Evolutionary conservation across 371 early-diverging fungal species (phyloP).

Genomic region (Amoeboaphelidium protococcarum): DNA sequence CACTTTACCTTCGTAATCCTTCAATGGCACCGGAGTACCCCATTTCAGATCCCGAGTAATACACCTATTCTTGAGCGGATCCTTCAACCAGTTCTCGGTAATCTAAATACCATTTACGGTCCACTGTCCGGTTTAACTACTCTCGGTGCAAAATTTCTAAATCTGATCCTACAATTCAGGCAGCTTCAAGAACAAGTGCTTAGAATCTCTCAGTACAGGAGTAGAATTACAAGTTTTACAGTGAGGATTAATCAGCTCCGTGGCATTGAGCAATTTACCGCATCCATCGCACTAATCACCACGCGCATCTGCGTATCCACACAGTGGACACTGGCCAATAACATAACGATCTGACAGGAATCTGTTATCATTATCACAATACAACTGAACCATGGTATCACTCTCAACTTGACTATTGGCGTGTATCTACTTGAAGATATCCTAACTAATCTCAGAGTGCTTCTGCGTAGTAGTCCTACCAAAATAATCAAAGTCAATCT

Average conservation of each 20-base stretch:
- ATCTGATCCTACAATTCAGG: conserved; percentile 41
- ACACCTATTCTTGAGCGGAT: conserved; percentile 85
- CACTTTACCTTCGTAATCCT: conserved; percentile 77
- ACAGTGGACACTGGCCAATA: conserved; percentile 84
- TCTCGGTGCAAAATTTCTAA: conserved; percentile 26
- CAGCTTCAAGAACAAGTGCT: conserved; percentile 83
- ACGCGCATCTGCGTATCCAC: conserved; percentile 75
- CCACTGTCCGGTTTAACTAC: conserved; percentile 69
- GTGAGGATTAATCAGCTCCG: conserved; percentile 76
- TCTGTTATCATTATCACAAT: conserved; percentile 63
- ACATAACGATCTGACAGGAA: conserved; percentile 99
- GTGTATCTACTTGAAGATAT: conserved; percentile 59
- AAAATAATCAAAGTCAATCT: conserved; percentile 83
- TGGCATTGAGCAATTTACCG: conserved; percentile 67
- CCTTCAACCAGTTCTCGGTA: conserved; percentile 86
- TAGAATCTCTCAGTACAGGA: conserved; percentile 39
- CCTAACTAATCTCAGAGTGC: conserved; percentile 84
- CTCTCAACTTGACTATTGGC: conserved; percentile 44
- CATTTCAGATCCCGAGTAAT: conserved; percentile 99
- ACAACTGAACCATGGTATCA: conserved; percentile 64
- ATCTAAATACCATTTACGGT: conserved; percentile 70
- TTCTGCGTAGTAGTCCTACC: conserved; percentile 78
- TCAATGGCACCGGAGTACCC: conserved; percentile 94
- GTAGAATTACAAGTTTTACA: conserved; percentile 72
- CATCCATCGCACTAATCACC: conserved; percentile 99